Evolutionary conservation across 306 rosid species (phyloP).

Genomic region (Inga oerstediana): DNA sequence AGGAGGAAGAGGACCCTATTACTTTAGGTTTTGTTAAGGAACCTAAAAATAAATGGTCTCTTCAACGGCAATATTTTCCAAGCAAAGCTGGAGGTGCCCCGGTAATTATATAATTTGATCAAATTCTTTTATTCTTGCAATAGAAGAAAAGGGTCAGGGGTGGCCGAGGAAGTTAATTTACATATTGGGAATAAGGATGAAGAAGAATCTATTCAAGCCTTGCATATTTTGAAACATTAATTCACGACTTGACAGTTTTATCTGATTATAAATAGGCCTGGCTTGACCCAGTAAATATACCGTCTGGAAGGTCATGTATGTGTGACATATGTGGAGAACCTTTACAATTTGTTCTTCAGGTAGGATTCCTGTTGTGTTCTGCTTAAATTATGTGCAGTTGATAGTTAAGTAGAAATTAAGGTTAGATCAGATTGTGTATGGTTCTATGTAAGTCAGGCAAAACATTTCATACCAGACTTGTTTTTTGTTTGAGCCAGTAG

Average conservation of each 20-base stretch:
- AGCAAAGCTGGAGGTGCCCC: no score
- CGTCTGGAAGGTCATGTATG: conserved; percentile 57
- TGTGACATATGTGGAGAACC: conserved; percentile 83
- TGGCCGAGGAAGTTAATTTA: no score
- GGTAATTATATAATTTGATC: no score
- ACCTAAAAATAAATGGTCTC: no score
- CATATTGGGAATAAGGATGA: no score
- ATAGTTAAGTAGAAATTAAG: no score
- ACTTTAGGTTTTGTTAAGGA: no score
- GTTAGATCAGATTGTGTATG: not conserved
- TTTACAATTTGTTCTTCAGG: conserved; percentile 84
- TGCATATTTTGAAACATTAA: not conserved
- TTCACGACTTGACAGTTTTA: not conserved
- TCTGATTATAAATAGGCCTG: conserved; percentile 64
- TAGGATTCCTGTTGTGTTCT: conserved; percentile 15
- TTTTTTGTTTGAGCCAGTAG: not conserved
- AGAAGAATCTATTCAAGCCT: no score
- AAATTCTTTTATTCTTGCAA: no score
- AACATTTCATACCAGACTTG: not conserved
- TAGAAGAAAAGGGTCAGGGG: no score
- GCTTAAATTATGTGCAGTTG: not conserved
- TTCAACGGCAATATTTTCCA: no score
- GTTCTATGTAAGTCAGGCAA: not conserved
- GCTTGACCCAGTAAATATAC: conserved; percentile 83
- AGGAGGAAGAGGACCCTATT: no score